phyloP scores from a whole-genome alignment of 768 basidiomycete genomes.

The Dioszegia aurantiaca region DNA sequence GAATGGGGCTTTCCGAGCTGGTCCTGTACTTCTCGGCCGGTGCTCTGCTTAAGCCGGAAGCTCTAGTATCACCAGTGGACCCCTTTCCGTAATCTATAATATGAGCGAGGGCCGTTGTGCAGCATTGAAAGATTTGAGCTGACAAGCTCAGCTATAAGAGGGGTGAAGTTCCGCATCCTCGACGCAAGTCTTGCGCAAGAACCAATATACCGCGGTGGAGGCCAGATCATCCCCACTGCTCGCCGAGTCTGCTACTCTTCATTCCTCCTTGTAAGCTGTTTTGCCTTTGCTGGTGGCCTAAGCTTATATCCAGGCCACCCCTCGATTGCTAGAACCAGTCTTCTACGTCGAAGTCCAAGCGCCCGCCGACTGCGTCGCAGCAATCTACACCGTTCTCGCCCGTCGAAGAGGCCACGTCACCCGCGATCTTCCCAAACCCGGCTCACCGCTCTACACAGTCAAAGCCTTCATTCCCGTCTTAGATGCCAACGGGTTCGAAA shows the following conservation, averaged over 20 bases:
- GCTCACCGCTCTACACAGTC: slow-evolving; percentile 94
- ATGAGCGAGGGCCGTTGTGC: not conserved
- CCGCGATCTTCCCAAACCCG: slow-evolving; percentile 95
- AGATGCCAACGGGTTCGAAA: slow-evolving; percentile 98
- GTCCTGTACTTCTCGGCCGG: too few species aligned
- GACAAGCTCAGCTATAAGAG: slow-evolving; percentile 75
- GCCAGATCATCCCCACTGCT: slow-evolving; percentile 98
- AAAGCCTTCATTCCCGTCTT: slow-evolving; percentile 98
- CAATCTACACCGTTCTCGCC: slow-evolving; percentile 97
- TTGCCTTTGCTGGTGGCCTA: not conserved
- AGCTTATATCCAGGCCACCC: slow-evolving; percentile 68
- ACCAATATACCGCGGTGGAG: slow-evolving; percentile 95
- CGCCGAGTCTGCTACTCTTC: slow-evolving; percentile 98
- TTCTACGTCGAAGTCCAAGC: slow-evolving; percentile 99
- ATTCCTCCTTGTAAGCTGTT: slow-evolving; percentile 86
- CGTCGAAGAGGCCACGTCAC: slow-evolving; percentile 98
- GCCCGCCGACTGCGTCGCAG: slow-evolving; percentile 96
- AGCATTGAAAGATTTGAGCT: not conserved
- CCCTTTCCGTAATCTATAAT: too few species aligned
- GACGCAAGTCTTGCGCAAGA: slow-evolving; percentile 90
- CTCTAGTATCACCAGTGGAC: too few species aligned
- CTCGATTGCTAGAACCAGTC: slow-evolving; percentile 92
- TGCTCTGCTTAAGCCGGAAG: too few species aligned
- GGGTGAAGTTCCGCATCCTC: slow-evolving; percentile 94
- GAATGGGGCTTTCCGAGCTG: too few species aligned